phyloP scores from a whole-genome alignment of 768 basidiomycete species.

The Leccinum boreale region DNA sequence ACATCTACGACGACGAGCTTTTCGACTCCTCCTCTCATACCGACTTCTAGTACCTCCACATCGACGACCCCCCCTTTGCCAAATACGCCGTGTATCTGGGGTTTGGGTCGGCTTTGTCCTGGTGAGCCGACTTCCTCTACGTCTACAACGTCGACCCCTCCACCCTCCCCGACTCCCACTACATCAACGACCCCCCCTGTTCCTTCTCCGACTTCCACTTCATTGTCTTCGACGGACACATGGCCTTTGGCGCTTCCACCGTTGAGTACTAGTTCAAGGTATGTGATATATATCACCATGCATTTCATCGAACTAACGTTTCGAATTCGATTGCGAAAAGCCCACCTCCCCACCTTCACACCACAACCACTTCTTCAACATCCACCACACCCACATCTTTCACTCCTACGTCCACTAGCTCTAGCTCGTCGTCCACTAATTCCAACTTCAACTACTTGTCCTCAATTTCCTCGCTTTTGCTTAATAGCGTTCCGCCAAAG shows the following conservation, averaged over 20 bases:
- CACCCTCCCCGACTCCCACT: neutral
- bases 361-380: slow-evolving; percentile 5
- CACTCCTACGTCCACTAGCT: slow-evolving; percentile 17
- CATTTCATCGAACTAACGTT: neutral
- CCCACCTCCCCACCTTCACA: slow-evolving; percentile 25
- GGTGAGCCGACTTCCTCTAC: neutral
- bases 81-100: neutral
- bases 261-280: slow-evolving; percentile 7
- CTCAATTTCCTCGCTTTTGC: slow-evolving; percentile 33
- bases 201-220: neutral
- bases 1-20: neutral
- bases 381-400: slow-evolving; percentile 1
- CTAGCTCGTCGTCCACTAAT: slow-evolving; percentile 9
- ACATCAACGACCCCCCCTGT: neutral
- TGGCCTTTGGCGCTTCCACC: neutral
- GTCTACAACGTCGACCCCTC: neutral
- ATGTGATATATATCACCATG: neutral
- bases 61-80: neutral
- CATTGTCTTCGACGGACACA: neutral
- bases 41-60: neutral
- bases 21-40: neutral
- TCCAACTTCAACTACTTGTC: slow-evolving; percentile 34
- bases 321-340: slow-evolving; percentile 27
- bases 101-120: neutral
- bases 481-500: slow-evolving; percentile 21